phyloP scores from a whole-genome alignment of 495 filamentous ascomycete species.

The Staphylotrichum longicolle region DNA sequence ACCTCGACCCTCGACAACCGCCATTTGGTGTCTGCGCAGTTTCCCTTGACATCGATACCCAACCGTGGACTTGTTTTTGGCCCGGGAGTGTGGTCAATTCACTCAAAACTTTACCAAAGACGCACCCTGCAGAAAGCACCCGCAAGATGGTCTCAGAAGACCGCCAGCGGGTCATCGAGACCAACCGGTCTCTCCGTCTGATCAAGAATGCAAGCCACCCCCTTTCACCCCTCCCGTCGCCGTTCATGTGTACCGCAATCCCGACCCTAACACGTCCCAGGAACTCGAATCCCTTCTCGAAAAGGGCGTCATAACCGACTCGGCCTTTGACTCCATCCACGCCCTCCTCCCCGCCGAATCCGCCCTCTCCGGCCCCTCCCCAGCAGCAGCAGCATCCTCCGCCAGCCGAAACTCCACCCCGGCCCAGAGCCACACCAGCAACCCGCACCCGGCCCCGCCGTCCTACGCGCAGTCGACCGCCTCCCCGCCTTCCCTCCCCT shows the following conservation, averaged over 20 bases:
- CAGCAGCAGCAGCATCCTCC: constrained; percentile 30
- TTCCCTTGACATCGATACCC: too few relatives aligned
- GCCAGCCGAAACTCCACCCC: constrained; percentile 34
- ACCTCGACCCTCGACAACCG: too few relatives aligned
- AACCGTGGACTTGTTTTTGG: too few relatives aligned
- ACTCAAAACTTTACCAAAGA: too few relatives aligned
- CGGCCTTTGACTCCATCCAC: constrained; percentile 68
- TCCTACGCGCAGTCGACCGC: constrained; percentile 51
- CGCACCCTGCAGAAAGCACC: too few relatives aligned
- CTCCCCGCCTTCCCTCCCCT: constrained; percentile 54
- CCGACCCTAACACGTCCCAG: constrained; percentile 42
- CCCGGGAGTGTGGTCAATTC: background rate
- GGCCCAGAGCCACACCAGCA: constrained; percentile 46
- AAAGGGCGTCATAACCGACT: constrained; percentile 65
- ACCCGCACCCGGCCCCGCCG: constrained; percentile 36
- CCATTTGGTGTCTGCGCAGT: too few relatives aligned
- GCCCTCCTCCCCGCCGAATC: constrained; percentile 68
- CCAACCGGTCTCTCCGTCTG: constrained; percentile 78
- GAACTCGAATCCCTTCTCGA: constrained; percentile 91
- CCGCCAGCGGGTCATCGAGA: constrained; percentile 53
- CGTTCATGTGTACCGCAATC: too few relatives aligned
- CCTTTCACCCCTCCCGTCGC: background rate
- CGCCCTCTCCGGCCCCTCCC: constrained; percentile 48
- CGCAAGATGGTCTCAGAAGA: constrained; percentile 44
- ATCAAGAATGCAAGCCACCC: constrained; percentile 69